Percentiles rank a stretch among this genome's conserved stretches.
Evolutionary conservation across 2,329 filamentous ascomycete species (phyloP).

Genomic region (Nigrospora sphaerica): DNA sequence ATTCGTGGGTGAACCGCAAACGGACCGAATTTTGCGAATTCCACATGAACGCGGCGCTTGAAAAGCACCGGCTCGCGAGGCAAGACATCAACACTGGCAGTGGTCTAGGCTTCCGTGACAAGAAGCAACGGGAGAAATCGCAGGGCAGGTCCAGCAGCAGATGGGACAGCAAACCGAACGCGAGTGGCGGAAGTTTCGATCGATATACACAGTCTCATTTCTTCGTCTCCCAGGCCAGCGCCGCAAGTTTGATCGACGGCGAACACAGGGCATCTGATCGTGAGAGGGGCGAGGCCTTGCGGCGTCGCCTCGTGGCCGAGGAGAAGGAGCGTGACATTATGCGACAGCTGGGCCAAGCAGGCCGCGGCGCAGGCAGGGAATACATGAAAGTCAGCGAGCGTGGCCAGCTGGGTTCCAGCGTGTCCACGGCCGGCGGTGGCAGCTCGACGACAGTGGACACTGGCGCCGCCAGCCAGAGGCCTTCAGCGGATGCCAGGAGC

Average conservation of each 20-base stretch:
- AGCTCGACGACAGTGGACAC: conserved; percentile 3
- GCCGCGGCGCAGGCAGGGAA: conserved; percentile 60
- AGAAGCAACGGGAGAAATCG: conserved; percentile 22
- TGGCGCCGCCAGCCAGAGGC: conserved; percentile 13
- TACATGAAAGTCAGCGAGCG: conserved; percentile 50
- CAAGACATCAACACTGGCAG: conserved; percentile 37
- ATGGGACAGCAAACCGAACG: conserved; percentile 22
- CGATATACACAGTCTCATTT: conserved; percentile 49
- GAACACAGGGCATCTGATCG: conserved; percentile 28
- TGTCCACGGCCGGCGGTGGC: neutral
- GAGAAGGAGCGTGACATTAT: conserved; percentile 70
- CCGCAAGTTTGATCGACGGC: conserved; percentile 59
- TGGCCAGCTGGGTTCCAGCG: conserved; percentile 7
- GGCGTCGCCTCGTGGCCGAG: conserved; percentile 55
- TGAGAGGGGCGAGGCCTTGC: conserved; percentile 59
- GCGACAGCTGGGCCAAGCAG: conserved; percentile 56
- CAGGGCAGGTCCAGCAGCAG: conserved; percentile 12
- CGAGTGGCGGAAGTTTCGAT: conserved; percentile 43
- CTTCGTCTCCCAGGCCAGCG: conserved; percentile 44
- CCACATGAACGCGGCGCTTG: conserved; percentile 76
- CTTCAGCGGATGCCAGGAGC: conserved; percentile 33
- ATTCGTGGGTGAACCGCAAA: conserved; percentile 77
- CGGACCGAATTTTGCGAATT: conserved; percentile 91
- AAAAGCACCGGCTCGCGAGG: conserved; percentile 44
- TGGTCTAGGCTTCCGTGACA: conserved; percentile 23